These are phyloP conservation scores for Microsporum audouinii DNA, from an alignment of 2,329 filamentous ascomycete genomes.

Conservation along the genomic window DNA sequence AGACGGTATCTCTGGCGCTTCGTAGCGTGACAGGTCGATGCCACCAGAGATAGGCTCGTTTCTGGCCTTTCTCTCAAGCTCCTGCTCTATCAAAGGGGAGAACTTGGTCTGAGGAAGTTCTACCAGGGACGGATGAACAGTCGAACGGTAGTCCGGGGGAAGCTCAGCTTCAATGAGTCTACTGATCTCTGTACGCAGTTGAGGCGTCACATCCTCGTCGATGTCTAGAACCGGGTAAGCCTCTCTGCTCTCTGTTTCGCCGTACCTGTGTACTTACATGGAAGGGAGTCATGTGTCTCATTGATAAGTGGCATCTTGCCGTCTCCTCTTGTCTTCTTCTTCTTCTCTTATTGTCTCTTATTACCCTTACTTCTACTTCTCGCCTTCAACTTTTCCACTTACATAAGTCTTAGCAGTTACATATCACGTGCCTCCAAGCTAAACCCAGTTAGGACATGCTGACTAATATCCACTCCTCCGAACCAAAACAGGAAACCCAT, in stretches of 20 bases:
- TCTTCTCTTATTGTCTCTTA: not conserved
- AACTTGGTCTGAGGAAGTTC: constrained; percentile 44
- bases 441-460: not conserved
- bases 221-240: constrained; percentile 50
- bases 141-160: constrained; percentile 35
- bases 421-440: not conserved
- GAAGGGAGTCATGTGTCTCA: constrained; percentile 65
- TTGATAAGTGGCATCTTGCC: constrained; percentile 54
- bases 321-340: not conserved
- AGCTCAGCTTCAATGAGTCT: constrained; percentile 60
- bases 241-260: not conserved
- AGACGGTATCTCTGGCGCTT: constrained; percentile 54
- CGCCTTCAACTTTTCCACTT: not conserved
- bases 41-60: constrained; percentile 47
- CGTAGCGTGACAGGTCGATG: constrained; percentile 73
- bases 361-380: not conserved
- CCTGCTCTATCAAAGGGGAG: constrained; percentile 54
- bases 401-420: not conserved
- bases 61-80: constrained; percentile 56
- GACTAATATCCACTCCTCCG: not conserved
- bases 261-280: constrained; percentile 48
- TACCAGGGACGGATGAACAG: constrained; percentile 50
- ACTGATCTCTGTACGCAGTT: constrained; percentile 54
- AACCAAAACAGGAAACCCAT: not conserved
- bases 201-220: constrained; percentile 55